These are phyloP conservation scores for Fusarium udum DNA, from an alignment of 2,329 filamentous ascomycete species.

Conservation along the genomic window DNA sequence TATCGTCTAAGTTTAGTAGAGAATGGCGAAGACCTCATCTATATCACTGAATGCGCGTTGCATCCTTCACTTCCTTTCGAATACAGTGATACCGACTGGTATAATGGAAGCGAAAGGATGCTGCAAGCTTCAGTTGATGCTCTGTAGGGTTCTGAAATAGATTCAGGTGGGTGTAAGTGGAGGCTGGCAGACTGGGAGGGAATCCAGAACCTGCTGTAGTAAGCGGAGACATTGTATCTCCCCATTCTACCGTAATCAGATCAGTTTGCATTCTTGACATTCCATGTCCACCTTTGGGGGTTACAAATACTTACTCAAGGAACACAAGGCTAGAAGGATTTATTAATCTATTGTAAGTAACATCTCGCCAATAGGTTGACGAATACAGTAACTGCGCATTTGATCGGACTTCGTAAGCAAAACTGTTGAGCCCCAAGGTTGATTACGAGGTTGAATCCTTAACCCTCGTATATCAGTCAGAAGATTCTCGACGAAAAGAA, in stretches of 20 bases:
- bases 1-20: background rate
- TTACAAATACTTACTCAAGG: background rate
- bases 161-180: background rate
- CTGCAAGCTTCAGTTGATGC: background rate
- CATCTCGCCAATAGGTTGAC: background rate
- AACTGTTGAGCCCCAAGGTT: background rate
- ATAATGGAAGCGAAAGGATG: background rate
- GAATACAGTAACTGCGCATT: background rate
- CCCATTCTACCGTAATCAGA: background rate
- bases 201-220: background rate
- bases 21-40: background rate
- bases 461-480: background rate
- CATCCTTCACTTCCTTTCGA: background rate
- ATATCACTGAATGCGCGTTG: background rate
- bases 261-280: background rate
- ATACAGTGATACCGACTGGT: background rate
- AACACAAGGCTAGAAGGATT: background rate
- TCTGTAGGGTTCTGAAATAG: background rate
- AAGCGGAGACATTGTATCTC: conserved; percentile 1
- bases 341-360: background rate
- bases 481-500: background rate
- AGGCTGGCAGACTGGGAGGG: background rate
- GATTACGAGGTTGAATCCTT: background rate
- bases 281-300: background rate
- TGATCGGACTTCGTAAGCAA: background rate